Percentiles rank a stretch among this genome's conserved stretches.
Conservation (phyloP, 2,329 filamentous ascomycete species). For the Rachicladosporium sp. region DNA sequence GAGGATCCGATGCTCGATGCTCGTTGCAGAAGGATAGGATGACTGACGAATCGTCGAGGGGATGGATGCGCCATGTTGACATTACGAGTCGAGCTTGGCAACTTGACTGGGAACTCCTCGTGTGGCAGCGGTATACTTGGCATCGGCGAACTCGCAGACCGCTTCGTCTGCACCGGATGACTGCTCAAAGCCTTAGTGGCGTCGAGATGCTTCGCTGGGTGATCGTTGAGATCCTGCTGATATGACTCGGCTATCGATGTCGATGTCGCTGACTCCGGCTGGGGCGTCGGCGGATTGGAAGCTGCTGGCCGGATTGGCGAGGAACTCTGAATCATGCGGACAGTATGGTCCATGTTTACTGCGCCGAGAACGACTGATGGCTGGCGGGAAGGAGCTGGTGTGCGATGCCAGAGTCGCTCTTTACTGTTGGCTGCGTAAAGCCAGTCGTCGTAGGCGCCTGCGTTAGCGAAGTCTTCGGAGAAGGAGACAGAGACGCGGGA, state of each 20-base stretch:
- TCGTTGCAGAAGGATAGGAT: conserved; percentile 18
- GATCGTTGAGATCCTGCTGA: conserved; percentile 11
- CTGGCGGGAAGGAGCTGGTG: conserved; percentile 5
- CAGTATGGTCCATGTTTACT: conserved; percentile 1
- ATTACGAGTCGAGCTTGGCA: conserved; percentile 13
- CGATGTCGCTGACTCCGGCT: conserved; percentile 15
- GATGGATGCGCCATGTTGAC: conserved; percentile 19
- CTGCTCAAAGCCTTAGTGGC: conserved; percentile 11
- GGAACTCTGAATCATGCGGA: conserved; percentile 7
- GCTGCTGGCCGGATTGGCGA: conserved; percentile 19
- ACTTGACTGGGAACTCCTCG: conserved; percentile 19
- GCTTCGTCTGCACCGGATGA: conserved; percentile 9
- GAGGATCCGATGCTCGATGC: conserved; percentile 21
- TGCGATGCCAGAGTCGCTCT: conserved; percentile 5
- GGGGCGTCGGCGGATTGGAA: conserved; percentile 20
- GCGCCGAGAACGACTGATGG: conserved; percentile 4
- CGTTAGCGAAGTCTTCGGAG: conserved; percentile 16
- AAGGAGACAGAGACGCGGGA: conserved; percentile 23
- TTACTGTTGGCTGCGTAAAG: conserved; percentile 6
- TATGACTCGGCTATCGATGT: conserved; percentile 15
- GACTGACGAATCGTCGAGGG: conserved; percentile 18
- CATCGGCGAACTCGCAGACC: conserved; percentile 1
- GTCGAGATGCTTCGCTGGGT: conserved; percentile 13
- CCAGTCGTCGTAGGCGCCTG: conserved; percentile 18
- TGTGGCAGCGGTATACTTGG: conserved; percentile 15